Evolutionary conservation across 75 land plant species (phyloP).

Genomic region (Ceratopteris richardii): DNA sequence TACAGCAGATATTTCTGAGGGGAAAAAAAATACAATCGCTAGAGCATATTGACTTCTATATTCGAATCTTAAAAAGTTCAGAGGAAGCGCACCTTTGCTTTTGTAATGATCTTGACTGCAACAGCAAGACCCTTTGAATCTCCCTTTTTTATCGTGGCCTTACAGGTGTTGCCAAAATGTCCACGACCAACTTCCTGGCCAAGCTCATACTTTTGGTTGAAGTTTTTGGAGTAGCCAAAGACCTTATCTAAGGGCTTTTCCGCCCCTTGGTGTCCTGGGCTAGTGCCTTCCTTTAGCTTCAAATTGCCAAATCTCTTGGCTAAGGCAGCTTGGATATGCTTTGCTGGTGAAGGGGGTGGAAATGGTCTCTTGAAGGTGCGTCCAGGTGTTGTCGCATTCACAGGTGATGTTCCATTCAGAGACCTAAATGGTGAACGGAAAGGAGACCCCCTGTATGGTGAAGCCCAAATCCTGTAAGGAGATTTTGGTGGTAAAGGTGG

Average conservation of each 20-base stretch:
- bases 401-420: slow-evolving; percentile 6
- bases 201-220: slow-evolving; percentile 62
- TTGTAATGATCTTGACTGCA: slow-evolving; percentile 82
- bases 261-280: slow-evolving; percentile 32
- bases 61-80: too few relatives aligned
- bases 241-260: slow-evolving; percentile 64
- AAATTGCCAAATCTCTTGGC: slow-evolving; percentile 52
- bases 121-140: slow-evolving; percentile 72
- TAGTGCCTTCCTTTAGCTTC: slow-evolving; percentile 65
- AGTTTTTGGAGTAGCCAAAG: slow-evolving; percentile 70
- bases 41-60: too few relatives aligned
- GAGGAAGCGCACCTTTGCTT: slow-evolving; percentile 54
- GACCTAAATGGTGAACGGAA: slow-evolving; percentile 5
- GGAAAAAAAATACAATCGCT: too few relatives aligned
- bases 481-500: background rate
- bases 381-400: slow-evolving; percentile 22
- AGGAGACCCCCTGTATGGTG: slow-evolving; percentile 3
- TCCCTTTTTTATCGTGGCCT: slow-evolving; percentile 64
- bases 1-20: too few relatives aligned
- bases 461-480: background rate
- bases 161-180: slow-evolving; percentile 85
- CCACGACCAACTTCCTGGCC: slow-evolving; percentile 88
- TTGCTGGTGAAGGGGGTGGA: slow-evolving; percentile 93
- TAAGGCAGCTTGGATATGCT: slow-evolving; percentile 76
- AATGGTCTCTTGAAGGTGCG: slow-evolving; percentile 62